Evolutionary conservation across 176 grass and related monocot genomes (phyloP).

Genomic region (Tuctoria greenei): DNA sequence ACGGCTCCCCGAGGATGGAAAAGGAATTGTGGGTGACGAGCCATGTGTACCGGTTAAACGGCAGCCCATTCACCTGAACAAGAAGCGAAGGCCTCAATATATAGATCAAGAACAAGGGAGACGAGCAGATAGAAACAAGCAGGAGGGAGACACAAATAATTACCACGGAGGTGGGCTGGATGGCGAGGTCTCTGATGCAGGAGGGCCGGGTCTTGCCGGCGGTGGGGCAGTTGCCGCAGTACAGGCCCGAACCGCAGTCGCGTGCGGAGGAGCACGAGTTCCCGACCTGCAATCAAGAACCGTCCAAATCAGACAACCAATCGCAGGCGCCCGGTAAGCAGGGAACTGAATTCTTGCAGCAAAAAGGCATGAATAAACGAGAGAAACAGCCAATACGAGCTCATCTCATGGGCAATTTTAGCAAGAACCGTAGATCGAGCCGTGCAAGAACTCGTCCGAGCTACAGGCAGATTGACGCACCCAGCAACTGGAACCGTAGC

Average conservation of each 20-base stretch:
- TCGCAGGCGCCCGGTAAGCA: neutral
- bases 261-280: slow-evolving; percentile 60
- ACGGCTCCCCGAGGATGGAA: slow-evolving; percentile 85
- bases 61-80: slow-evolving; percentile 69
- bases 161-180: slow-evolving; percentile 78
- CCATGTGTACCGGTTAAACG: slow-evolving; percentile 91
- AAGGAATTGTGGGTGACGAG: slow-evolving; percentile 97
- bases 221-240: slow-evolving; percentile 85
- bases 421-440: slow-evolving; percentile 25
- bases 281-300: slow-evolving; percentile 44
- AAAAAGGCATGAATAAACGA: neutral
- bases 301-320: neutral
- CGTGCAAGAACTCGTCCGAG: slow-evolving; percentile 1
- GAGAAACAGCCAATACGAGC: neutral
- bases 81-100: neutral
- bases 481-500: neutral
- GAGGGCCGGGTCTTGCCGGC: slow-evolving; percentile 50
- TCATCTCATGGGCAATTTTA: neutral
- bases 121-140: neutral
- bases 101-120: slow-evolving; percentile 9
- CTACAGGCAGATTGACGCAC: neutral
- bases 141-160: neutral
- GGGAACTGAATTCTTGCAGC: slow-evolving; percentile 10
- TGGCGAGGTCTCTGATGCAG: slow-evolving; percentile 78
- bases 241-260: slow-evolving; percentile 70